These are phyloP conservation scores for Ilex asprella DNA, from an alignment of 257 asterid species.

Conservation along the genomic window DNA sequence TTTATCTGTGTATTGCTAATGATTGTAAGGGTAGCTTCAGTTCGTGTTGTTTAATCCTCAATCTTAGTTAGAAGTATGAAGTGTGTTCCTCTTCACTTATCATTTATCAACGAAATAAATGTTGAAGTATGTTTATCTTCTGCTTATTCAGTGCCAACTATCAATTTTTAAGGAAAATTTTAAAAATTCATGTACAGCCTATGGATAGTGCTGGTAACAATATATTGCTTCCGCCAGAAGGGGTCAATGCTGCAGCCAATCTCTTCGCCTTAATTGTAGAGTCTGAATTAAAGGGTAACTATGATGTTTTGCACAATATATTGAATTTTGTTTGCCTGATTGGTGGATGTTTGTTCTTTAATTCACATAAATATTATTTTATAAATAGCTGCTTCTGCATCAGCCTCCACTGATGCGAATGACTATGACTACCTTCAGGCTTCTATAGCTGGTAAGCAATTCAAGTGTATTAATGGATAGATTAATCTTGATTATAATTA, in stretches of 20 bases:
- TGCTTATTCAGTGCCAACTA: too few relatives aligned
- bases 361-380: slow-evolving; percentile 14
- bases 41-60: slow-evolving; percentile 13
- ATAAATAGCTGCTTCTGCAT: slow-evolving; percentile 70
- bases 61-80: too few relatives aligned
- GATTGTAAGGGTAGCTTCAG: slow-evolving; percentile 11
- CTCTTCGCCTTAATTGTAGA: slow-evolving; percentile 78
- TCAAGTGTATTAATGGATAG: background rate
- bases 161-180: background rate
- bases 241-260: slow-evolving; percentile 69
- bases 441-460: slow-evolving; percentile 59
- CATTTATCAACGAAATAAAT: too few relatives aligned
- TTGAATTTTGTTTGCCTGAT: slow-evolving; percentile 2
- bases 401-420: slow-evolving; percentile 66
- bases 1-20: slow-evolving; percentile 1
- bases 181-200: slow-evolving; percentile 37
- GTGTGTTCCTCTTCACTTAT: too few relatives aligned
- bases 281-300: slow-evolving; percentile 71
- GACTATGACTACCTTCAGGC: slow-evolving; percentile 62
- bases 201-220: slow-evolving; percentile 45
- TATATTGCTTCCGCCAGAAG: slow-evolving; percentile 66
- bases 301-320: slow-evolving; percentile 10
- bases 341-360: slow-evolving; percentile 14
- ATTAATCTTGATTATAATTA: too few relatives aligned
- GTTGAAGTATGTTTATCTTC: too few relatives aligned